Evolutionary conservation across 139 green algal species (phyloP).

Genomic region (Chlamydomonas incerta): DNA sequence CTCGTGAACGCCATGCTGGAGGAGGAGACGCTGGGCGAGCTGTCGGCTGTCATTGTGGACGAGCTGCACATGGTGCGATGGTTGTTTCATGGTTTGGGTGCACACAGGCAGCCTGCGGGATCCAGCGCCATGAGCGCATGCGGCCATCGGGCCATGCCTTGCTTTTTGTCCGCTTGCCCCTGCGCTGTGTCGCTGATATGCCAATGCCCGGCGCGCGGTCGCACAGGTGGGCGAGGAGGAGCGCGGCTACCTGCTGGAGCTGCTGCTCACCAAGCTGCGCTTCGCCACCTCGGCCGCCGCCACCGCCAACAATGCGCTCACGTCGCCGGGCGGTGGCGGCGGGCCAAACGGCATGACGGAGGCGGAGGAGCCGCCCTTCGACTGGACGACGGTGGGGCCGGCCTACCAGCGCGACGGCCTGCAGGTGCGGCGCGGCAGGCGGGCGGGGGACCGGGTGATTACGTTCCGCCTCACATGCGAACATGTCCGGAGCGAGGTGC

Average conservation of each 20-base stretch:
- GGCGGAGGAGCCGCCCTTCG: constrained; percentile 3
- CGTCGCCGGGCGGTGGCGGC: not conserved
- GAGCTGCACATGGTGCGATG: constrained; percentile 94
- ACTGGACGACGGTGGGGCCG: constrained; percentile 23
- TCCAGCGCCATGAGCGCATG: no score
- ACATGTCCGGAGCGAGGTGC: no score
- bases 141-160: no score
- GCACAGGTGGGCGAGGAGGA: constrained; percentile 78
- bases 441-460: no score
- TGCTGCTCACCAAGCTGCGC: constrained; percentile 96
- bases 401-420: constrained; percentile 36
- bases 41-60: constrained; percentile 87
- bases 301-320: not conserved
- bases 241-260: constrained; percentile 94
- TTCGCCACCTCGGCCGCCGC: constrained; percentile 60
- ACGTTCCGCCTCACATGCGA: no score
- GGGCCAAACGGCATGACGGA: not conserved
- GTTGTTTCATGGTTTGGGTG: no score
- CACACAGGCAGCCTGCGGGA: no score
- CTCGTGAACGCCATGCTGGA: constrained; percentile 82
- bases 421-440: not conserved
- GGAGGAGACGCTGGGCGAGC: constrained; percentile 73
- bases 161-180: no score
- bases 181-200: no score
- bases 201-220: no score